Conservation (phyloP, 2,329 filamentous ascomycete genomes). For the Phyllosticta paracitricarpa region DNA sequence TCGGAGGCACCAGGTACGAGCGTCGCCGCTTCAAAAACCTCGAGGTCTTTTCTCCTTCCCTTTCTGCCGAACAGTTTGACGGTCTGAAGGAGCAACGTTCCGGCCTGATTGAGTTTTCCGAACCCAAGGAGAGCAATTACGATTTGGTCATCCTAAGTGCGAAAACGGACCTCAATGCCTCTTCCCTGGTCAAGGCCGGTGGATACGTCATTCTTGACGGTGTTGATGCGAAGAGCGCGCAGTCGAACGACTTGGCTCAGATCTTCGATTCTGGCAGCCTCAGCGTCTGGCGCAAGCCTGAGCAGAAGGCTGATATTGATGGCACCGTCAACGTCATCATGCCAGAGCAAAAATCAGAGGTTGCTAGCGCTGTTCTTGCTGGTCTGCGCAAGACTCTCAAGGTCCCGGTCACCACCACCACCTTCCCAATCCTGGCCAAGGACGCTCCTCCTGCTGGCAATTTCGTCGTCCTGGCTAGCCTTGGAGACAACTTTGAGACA, state of each 20-base stretch:
- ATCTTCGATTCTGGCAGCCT: constrained; percentile 11
- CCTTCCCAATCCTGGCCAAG: neutral
- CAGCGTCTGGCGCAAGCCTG: constrained; percentile 1
- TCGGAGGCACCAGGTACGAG: neutral
- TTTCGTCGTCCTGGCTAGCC: neutral
- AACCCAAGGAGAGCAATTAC: constrained; percentile 10
- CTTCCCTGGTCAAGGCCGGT: constrained; percentile 24
- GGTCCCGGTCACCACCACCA: neutral
- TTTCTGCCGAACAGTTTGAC: constrained; percentile 2
- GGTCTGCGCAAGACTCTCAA: neutral
- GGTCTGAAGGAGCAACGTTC: constrained; percentile 2
- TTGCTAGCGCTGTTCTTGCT: neutral
- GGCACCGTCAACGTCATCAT: neutral
- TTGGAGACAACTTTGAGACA: neutral
- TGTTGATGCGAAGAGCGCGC: constrained; percentile 2
- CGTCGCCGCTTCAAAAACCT: neutral
- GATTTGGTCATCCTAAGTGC: constrained; percentile 11
- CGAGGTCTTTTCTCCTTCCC: neutral
- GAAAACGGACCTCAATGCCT: neutral
- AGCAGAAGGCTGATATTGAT: neutral
- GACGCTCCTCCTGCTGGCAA: neutral
- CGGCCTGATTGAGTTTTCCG: neutral
- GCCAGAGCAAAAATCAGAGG: neutral
- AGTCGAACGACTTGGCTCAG: constrained; percentile 9
- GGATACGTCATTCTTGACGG: constrained; percentile 31